Conservation (phyloP, 108 stramenopile species). For the Poteriospumella lacustris region DNA sequence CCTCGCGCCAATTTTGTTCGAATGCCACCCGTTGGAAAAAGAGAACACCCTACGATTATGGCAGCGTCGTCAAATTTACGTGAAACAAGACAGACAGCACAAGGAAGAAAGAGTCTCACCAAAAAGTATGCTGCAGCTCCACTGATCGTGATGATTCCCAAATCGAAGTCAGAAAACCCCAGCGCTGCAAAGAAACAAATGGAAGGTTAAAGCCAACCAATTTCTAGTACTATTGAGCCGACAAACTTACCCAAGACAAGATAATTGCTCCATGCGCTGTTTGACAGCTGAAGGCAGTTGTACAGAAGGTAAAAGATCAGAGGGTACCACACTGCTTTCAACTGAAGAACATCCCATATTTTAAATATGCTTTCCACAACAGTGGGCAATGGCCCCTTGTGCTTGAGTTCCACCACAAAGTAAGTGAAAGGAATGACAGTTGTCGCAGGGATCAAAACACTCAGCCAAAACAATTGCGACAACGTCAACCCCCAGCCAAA, state of each 20-base stretch:
- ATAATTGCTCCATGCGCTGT: neutral
- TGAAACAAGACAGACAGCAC: too few species aligned
- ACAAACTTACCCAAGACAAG: too few species aligned
- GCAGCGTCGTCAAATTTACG: too few species aligned
- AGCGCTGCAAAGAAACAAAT: too few species aligned
- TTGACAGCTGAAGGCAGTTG: neutral
- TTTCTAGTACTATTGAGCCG: too few species aligned
- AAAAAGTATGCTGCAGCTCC: neutral
- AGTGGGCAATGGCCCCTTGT: neutral
- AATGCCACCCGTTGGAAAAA: too few species aligned
- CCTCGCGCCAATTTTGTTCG: too few species aligned
- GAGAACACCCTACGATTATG: too few species aligned
- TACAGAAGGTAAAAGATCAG: neutral
- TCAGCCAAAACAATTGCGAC: constrained; percentile 45
- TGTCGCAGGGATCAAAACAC: constrained; percentile 45
- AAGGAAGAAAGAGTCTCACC: too few species aligned
- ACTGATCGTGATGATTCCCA: neutral
- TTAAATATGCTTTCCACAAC: neutral
- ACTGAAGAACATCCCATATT: neutral
- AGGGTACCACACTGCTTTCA: neutral
- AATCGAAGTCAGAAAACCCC: neutral
- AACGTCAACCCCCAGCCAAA: constrained; percentile 59
- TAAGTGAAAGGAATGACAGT: constrained; percentile 39
- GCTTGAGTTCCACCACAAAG: neutral
- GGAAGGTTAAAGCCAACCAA: too few species aligned